phyloP scores from a whole-genome alignment of 1,284 basidiomycete species.

The Tremellales sp. region DNA sequence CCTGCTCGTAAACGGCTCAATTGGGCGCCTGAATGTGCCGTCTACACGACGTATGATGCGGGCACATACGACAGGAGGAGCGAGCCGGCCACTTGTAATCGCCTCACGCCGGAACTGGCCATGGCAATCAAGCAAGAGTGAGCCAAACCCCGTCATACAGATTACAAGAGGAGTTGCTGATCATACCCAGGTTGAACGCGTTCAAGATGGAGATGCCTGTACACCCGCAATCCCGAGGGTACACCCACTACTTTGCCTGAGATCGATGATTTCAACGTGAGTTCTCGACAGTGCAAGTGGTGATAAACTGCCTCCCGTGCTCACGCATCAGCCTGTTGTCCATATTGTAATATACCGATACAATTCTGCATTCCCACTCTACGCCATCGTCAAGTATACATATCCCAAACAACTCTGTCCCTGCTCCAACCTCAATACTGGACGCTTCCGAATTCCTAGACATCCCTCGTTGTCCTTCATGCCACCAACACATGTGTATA shows the following conservation, averaged over 20 bases:
- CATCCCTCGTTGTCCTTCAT: too few relatives aligned
- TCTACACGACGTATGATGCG: slow-evolving; percentile 92
- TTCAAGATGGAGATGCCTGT: slow-evolving; percentile 99
- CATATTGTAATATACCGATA: too few relatives aligned
- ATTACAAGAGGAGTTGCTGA: background rate
- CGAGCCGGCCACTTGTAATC: slow-evolving; percentile 95
- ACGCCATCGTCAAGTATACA: too few relatives aligned
- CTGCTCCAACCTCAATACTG: too few relatives aligned
- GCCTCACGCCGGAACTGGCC: slow-evolving; percentile 86
- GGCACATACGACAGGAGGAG: slow-evolving; percentile 88
- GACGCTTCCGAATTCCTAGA: too few relatives aligned
- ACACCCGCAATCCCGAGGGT: slow-evolving; percentile 77
- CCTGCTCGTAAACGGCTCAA: slow-evolving; percentile 60
- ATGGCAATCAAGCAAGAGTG: slow-evolving; percentile 90
- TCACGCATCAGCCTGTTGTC: too few relatives aligned
- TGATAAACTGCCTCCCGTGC: too few relatives aligned
- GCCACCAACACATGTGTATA: too few relatives aligned
- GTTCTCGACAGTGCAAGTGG: too few relatives aligned
- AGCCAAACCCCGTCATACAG: slow-evolving; percentile 7
- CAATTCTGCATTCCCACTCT: too few relatives aligned
- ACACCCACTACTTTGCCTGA: slow-evolving; percentile 66
- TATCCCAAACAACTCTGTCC: too few relatives aligned
- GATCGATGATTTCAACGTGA: too few relatives aligned
- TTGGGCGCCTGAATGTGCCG: slow-evolving; percentile 86
- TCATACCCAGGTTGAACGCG: slow-evolving; percentile 62